Evolutionary conservation across 2,329 filamentous ascomycete genomes (phyloP), one percentile per base, ranked within the genome.

Genomic region (Colletotrichum cordylinicola): DNA sequence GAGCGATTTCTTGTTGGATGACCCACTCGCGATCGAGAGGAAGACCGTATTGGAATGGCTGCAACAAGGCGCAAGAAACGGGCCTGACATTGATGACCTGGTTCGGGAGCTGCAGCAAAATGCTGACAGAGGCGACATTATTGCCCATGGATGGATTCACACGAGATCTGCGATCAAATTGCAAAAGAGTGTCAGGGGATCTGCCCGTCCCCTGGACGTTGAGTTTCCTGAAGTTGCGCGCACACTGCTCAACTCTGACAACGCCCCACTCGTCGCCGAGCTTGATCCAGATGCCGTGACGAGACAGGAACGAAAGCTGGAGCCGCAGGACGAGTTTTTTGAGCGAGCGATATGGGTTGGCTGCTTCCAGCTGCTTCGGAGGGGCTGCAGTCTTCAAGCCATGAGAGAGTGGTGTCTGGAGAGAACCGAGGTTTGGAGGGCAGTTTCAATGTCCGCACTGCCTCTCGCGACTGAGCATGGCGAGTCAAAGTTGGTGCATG

Each of bases 341-440:
- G 97, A 99, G 86, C 92, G 94, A 69, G 94, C 96, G 4, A 94
- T 98, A 62, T 98, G 97, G 96, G 90, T 96, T 76, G 94, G 95
- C n/a, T 97, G 95, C 85, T 98, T 96, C 87, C 95, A 98, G 83
- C 94, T 98, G 88, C 88, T 99, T 68, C 93, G 96, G 65, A 92
- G 96, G 61, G 97, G 97, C n/a, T 93, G 92, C 78, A 92, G 89
- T 77, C 91, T 94, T 85, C 85, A 90, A 10, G 91, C 94, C 48
- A 94, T 98, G 77, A 91, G 92, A 70, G 94, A 96, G 65, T 98
- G 96, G 95, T 98, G 96, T 80, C 88, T 93, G 62, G 94, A 96
- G 80, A 91, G 94, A 75, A 95, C 95, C 12, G 96, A 98, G 85
- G 91, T 93, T 77, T 99, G 96, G 96, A 93, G 96, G 77, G 95